These are phyloP conservation scores for Trichoderma aggressivum DNA, from an alignment of 2,329 filamentous ascomycete species.

Conservation along the genomic window DNA sequence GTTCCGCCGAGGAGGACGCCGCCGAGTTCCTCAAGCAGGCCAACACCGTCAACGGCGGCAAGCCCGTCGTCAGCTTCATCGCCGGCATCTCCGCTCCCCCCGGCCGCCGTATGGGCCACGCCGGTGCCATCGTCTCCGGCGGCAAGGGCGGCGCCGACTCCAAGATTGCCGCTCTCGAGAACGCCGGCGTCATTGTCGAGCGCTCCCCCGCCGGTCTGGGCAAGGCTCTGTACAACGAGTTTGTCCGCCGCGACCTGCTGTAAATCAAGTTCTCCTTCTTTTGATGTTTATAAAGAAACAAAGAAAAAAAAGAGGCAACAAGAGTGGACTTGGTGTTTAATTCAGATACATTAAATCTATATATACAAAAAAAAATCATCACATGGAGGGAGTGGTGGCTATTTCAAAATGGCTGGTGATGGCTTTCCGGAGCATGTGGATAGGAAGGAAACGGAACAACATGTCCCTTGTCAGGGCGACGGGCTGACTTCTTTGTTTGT, in stretches of 20 bases:
- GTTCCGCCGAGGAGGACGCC: slow-evolving; percentile 94
- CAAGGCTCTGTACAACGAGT: slow-evolving; percentile 91
- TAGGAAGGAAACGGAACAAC: slow-evolving; percentile 9
- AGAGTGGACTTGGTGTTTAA: background rate
- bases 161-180: slow-evolving; percentile 93
- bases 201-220: slow-evolving; percentile 87
- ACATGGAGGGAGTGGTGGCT: slow-evolving; percentile 13
- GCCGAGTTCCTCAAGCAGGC: slow-evolving; percentile 91
- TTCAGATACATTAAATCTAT: background rate
- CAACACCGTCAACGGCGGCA: slow-evolving; percentile 80
- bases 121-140: slow-evolving; percentile 94
- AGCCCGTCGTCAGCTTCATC: slow-evolving; percentile 97
- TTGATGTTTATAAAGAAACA: background rate
- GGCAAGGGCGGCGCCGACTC: slow-evolving; percentile 97
- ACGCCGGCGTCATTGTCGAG: slow-evolving; percentile 93
- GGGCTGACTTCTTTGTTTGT: slow-evolving; percentile 21
- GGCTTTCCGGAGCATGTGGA: slow-evolving; percentile 14
- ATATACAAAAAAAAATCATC: background rate
- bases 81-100: slow-evolving; percentile 96
- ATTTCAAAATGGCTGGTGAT: background rate
- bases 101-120: slow-evolving; percentile 96
- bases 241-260: slow-evolving; percentile 92
- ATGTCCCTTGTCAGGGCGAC: slow-evolving; percentile 15
- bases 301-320: background rate
- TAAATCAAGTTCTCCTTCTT: slow-evolving; percentile 45